Evolutionary conservation across 306 rosid genomes (phyloP).

Genomic region (Pyrus pyrifolia): DNA sequence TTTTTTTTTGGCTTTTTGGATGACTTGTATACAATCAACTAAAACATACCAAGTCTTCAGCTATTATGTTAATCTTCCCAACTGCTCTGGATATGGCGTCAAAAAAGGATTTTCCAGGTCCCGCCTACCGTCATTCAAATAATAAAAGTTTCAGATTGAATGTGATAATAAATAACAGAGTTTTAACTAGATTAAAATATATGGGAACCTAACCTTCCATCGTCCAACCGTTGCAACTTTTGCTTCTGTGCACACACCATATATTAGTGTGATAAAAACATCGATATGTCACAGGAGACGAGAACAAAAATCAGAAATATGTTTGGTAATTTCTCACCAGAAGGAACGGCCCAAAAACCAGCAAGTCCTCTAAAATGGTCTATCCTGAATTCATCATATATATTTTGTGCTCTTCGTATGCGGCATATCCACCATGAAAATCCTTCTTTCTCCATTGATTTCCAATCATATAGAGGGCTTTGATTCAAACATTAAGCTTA

Average conservation of each 20-base stretch:
- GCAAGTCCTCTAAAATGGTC: conserved; percentile 96
- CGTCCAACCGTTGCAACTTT: conserved; percentile 79
- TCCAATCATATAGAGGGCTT: conserved; percentile 96
- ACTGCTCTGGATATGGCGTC: conserved; percentile 63
- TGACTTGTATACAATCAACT: not conserved
- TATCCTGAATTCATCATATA: conserved; percentile 81
- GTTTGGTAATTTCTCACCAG: conserved; percentile 46
- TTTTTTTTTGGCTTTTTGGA: not conserved
- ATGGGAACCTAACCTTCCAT: conserved; percentile 69
- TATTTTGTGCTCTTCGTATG: conserved; percentile 66
- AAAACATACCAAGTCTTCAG: conserved; percentile 88
- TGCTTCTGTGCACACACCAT: conserved; percentile 55
- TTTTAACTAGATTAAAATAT: conserved; percentile 14
- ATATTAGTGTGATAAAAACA: conserved; percentile 22
- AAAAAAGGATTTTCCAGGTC: conserved; percentile 82
- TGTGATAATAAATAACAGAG: conserved; percentile 14
- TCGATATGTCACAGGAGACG: conserved; percentile 4
- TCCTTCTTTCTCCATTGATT: conserved; percentile 89
- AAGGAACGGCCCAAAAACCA: conserved; percentile 94
- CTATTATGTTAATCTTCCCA: conserved; percentile 72
- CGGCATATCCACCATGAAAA: conserved; percentile 96
- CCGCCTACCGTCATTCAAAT: conserved; percentile 57
- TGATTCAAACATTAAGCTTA: conserved; percentile 18
- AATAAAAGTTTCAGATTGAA: conserved; percentile 9
- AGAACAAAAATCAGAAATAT: conserved; percentile 6